Evolutionary conservation across 2,329 filamentous ascomycete species (phyloP), one percentile per base, ranked within the genome.

Genomic region (Xylariaceae sp.): DNA sequence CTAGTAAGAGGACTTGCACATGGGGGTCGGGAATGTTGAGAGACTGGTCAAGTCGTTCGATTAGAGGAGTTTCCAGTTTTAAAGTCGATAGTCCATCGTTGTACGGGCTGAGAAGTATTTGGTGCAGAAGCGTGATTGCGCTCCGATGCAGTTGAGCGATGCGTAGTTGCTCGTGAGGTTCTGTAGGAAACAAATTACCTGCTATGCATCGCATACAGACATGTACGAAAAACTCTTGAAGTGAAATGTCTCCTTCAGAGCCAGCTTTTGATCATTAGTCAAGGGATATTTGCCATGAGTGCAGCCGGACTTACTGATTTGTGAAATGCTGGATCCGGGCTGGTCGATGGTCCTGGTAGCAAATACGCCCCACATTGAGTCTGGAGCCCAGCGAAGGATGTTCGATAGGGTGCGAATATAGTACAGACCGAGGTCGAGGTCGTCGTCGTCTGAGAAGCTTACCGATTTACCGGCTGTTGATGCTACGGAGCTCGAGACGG

Each of bases 371-470:
- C 89, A 92, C 9, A 87, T 84, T 47, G 80, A 79, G 42, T 88
- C 84, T 17, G 80, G 87, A 51, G 83, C 82, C 69, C 83, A 85
- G 22, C 81, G 77, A 14, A 96, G 72, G 22, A 95, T 79, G 58
- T 90, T 88, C 5, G 84, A 84, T 1, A 96, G 69, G 2, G 88
- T 87, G 47, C 83, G 82, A 17, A 97, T 72, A 62, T 93, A 87
- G 67, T 96, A 95, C 2, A 89, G 73, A 55, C 86, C 90, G 51
- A 91, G 79, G 55, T 88, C 87, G 7, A 91, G 76, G 59, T 95
- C 88, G 56, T 90, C 84, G 6, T 83, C 77, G 42, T 77, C 73
- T 3, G 71, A 73, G 53, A 82, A 77, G 6, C 59, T 64, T 33
- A 64, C 62, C 31, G 63, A 68, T 17, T 58, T 60, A 53, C 59